Evolutionary conservation across 1,284 basidiomycete species (phyloP).

Genomic region (Puccinia horiana): DNA sequence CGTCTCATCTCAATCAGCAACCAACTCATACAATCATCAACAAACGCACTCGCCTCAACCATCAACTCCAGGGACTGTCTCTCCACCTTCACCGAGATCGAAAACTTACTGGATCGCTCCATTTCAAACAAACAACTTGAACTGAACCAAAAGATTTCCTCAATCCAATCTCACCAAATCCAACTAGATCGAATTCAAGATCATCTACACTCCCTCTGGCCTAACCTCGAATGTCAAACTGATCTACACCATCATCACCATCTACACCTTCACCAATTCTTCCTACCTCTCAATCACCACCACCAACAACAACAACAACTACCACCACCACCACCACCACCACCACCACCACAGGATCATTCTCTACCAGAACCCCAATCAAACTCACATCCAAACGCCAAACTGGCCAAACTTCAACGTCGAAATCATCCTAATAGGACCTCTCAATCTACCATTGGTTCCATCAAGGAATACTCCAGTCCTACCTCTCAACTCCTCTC

Average conservation of each 20-base stretch:
- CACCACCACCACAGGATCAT: neutral
- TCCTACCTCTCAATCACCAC: neutral
- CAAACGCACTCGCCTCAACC: slow-evolving; percentile 8
- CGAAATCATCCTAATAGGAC: neutral
- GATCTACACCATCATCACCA: neutral
- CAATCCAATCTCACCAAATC: neutral
- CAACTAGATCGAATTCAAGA: neutral
- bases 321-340: neutral
- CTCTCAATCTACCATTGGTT: neutral
- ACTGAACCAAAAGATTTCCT: neutral
- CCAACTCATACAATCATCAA: slow-evolving; percentile 20
- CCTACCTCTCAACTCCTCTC: neutral
- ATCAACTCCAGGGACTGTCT: slow-evolving; percentile 9
- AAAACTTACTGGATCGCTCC: slow-evolving; percentile 12
- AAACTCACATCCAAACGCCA: neutral
- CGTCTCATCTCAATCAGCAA: slow-evolving; percentile 17
- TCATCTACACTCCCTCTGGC: neutral
- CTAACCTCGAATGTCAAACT: neutral
- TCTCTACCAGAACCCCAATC: neutral
- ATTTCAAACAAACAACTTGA: slow-evolving; percentile 4
- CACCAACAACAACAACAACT: neutral
- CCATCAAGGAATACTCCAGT: neutral
- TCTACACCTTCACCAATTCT: neutral
- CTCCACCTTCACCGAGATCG: neutral
- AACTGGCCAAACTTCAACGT: neutral